A percentile compares a stretch with the other conserved stretches of the same genome.
Conservation (phyloP, 768 basidiomycete genomes). For the Collybia nuda region DNA sequence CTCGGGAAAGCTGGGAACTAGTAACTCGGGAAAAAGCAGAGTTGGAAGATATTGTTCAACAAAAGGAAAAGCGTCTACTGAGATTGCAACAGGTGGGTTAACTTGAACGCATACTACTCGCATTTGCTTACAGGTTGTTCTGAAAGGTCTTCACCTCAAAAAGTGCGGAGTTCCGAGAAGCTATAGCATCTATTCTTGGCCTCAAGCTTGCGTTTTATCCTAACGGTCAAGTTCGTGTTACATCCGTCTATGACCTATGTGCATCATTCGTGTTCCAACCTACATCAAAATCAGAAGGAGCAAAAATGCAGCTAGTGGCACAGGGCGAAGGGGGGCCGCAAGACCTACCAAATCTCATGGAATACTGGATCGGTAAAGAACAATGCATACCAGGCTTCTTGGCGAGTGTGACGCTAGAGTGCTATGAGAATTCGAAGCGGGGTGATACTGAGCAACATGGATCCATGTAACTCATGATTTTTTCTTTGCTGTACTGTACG, state of each 20-base stretch:
- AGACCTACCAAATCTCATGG: conserved; percentile 72
- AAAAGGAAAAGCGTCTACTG: conserved; percentile 81
- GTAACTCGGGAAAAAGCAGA: conserved; percentile 68
- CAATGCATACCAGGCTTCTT: conserved; percentile 88
- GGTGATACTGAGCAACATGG: not conserved
- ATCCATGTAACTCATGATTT: too few relatives aligned
- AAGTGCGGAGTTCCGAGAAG: conserved; percentile 87
- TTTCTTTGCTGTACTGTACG: too few relatives aligned
- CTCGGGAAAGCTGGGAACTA: conserved; percentile 78
- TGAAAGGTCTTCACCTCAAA: conserved; percentile 78
- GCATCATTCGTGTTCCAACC: conserved; percentile 90
- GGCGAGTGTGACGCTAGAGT: conserved; percentile 85
- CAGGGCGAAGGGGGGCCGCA: conserved; percentile 75
- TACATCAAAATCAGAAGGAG: conserved; percentile 33
- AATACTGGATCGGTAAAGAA: conserved; percentile 84
- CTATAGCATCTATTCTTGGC: conserved; percentile 86
- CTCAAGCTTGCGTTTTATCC: conserved; percentile 91
- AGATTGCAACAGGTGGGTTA: conserved; percentile 75
- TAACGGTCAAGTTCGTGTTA: conserved; percentile 87
- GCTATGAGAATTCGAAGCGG: conserved; percentile 74
- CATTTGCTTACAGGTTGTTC: conserved; percentile 1
- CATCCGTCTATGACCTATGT: conserved; percentile 84
- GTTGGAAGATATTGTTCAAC: conserved; percentile 59
- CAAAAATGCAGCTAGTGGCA: conserved; percentile 71
- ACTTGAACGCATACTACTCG: not conserved